Evolutionary conservation across 495 filamentous ascomycete genomes (phyloP).

Genomic region (Neurospora tetraspora): DNA sequence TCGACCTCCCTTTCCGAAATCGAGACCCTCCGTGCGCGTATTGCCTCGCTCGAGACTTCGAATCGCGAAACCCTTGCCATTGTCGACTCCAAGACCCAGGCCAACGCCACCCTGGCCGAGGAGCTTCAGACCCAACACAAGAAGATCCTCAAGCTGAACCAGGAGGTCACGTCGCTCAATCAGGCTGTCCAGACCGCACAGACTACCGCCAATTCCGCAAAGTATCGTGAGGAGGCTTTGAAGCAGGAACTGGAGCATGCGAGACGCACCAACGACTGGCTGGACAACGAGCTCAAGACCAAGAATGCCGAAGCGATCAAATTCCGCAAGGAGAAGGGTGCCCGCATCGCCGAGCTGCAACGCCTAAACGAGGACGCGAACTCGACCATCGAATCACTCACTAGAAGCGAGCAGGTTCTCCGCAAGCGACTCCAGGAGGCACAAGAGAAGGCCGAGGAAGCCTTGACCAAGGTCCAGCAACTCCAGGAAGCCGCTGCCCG

Average conservation of each 20-base stretch:
- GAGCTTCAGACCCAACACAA: conserved; percentile 82
- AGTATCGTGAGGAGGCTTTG: conserved; percentile 78
- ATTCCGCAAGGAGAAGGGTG: conserved; percentile 88
- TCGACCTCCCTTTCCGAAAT: conserved; percentile 68
- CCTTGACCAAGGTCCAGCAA: conserved; percentile 67
- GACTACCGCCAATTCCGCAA: conserved; percentile 62
- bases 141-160: conserved; percentile 72
- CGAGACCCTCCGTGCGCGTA: conserved; percentile 63
- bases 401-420: conserved; percentile 67
- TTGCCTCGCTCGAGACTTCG: conserved; percentile 76
- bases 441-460: conserved; percentile 76
- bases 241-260: conserved; percentile 82
- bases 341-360: conserved; percentile 76
- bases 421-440: conserved; percentile 74
- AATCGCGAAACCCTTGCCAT: conserved; percentile 82
- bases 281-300: conserved; percentile 79
- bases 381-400: conserved; percentile 62
- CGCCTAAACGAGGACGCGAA: conserved; percentile 76
- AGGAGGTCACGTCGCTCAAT: conserved; percentile 67
- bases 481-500: conserved; percentile 72
- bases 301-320: conserved; percentile 77
- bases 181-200: conserved; percentile 73
- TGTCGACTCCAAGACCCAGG: conserved; percentile 77
- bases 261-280: conserved; percentile 84
- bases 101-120: conserved; percentile 75